Evolutionary conservation across 805 yeast species (phyloP).

Genomic region (Lipomyces oligophaga): DNA sequence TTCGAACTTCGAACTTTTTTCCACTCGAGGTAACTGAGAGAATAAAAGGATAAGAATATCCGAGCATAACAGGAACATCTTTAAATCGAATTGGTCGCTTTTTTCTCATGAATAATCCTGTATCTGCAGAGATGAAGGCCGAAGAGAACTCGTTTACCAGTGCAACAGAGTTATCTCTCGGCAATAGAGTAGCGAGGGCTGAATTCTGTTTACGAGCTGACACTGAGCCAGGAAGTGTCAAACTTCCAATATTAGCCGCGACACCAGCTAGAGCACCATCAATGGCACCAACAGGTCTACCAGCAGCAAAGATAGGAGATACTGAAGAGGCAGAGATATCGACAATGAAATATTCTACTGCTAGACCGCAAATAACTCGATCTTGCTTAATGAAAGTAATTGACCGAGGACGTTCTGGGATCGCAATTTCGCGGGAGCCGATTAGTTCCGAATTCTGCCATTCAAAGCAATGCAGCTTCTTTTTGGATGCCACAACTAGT

Average conservation of each 20-base stretch:
- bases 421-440: slow-evolving; percentile 20
- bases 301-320: slow-evolving; percentile 22
- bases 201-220: slow-evolving; percentile 22
- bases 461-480: slow-evolving; percentile 25
- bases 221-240: slow-evolving; percentile 15
- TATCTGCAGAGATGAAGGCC: slow-evolving; percentile 13
- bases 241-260: slow-evolving; percentile 18
- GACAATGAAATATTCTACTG: slow-evolving; percentile 23
- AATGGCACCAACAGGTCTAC: slow-evolving; percentile 25
- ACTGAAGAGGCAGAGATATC: slow-evolving; percentile 18
- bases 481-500: slow-evolving; percentile 32
- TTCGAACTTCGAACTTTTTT: slow-evolving; percentile 39
- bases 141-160: slow-evolving; percentile 24
- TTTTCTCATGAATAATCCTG: slow-evolving; percentile 9
- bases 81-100: slow-evolving; percentile 16
- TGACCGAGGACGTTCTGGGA: slow-evolving; percentile 24
- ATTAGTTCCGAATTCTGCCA: slow-evolving; percentile 27
- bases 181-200: slow-evolving; percentile 17
- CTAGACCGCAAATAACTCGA: slow-evolving; percentile 20
- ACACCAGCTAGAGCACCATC: slow-evolving; percentile 31
- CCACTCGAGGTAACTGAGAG: slow-evolving; percentile 34
- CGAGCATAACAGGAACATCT: slow-evolving; percentile 35
- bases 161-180: slow-evolving; percentile 17
- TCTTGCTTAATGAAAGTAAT: slow-evolving; percentile 20
- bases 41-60: slow-evolving; percentile 44